phyloP scores from a whole-genome alignment of 192 early-diverging fungal genomes.

The Hyaloraphidium curvatum region DNA sequence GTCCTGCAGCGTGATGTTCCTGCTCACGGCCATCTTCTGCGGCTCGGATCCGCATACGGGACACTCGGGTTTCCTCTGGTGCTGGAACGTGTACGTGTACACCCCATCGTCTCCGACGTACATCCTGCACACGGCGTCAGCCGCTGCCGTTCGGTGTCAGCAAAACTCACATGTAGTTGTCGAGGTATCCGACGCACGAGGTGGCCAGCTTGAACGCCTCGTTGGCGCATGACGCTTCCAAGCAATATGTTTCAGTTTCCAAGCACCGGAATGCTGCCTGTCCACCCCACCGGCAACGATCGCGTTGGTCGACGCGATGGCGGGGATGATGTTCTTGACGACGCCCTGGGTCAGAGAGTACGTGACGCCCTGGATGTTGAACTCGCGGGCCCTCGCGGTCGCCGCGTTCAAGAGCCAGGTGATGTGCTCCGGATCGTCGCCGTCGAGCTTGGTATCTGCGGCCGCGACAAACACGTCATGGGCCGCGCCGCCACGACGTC shows the following conservation, averaged over 20 bases:
- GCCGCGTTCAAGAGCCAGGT: conserved; percentile 54
- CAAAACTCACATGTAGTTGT: conserved; percentile 98
- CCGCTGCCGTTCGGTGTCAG: no score
- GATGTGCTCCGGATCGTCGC: conserved; percentile 57
- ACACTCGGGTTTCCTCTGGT: conserved; percentile 66
- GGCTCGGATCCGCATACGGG: conserved; percentile 66
- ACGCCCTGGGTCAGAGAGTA: conserved; percentile 87
- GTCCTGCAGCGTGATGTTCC: conserved; percentile 46
- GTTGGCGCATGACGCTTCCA: conserved; percentile 71
- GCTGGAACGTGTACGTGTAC: conserved; percentile 75
- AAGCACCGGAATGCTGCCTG: not conserved
- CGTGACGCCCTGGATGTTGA: conserved; percentile 71
- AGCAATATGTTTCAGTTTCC: not conserved
- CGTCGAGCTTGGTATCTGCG: conserved; percentile 44
- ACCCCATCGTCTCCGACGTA: conserved; percentile 81
- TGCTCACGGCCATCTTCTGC: conserved; percentile 25
- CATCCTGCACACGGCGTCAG: no score
- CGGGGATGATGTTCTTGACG: conserved; percentile 96
- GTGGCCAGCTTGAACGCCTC: conserved; percentile 89
- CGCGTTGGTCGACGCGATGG: conserved; percentile 82
- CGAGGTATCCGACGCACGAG: conserved; percentile 45
- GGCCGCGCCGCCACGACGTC: no score
- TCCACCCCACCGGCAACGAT: conserved; percentile 43
- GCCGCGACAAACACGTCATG: no score
- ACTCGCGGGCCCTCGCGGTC: conserved; percentile 45